These are phyloP conservation scores for Ascobolus immersus DNA, from an alignment of 495 filamentous ascomycete species.

Conservation along the genomic window DNA sequence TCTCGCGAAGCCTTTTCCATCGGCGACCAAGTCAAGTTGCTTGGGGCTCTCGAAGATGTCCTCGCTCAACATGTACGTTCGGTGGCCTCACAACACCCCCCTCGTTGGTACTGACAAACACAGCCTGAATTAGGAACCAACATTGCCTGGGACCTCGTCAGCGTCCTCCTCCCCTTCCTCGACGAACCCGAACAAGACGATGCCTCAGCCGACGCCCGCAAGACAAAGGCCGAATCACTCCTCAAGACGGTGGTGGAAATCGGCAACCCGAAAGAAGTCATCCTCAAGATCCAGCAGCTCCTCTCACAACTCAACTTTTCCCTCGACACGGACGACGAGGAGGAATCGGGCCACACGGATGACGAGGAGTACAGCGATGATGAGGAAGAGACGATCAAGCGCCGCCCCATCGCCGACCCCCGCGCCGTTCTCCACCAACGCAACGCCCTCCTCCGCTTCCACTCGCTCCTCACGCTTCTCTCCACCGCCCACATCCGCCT, in stretches of 20 bases:
- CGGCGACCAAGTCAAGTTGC: constrained; percentile 12
- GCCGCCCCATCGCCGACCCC: neutral
- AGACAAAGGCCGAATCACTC: constrained; percentile 8
- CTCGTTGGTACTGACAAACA: neutral
- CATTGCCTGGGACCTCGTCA: constrained; percentile 90
- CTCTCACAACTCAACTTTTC: constrained; percentile 29
- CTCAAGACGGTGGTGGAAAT: constrained; percentile 33
- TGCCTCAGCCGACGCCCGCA: neutral
- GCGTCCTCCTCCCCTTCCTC: constrained; percentile 58
- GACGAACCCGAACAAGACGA: constrained; percentile 26
- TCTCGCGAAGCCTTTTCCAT: constrained; percentile 11
- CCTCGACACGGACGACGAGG: constrained; percentile 1
- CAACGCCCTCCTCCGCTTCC: constrained; percentile 31
- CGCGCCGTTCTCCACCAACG: neutral
- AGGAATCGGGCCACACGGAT: constrained; percentile 19
- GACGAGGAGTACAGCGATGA: constrained; percentile 18
- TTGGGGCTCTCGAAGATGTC: constrained; percentile 9
- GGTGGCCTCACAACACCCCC: neutral
- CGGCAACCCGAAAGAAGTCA: constrained; percentile 83
- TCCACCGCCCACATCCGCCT: constrained; percentile 67
- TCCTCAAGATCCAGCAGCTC: constrained; percentile 61
- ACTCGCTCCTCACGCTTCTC: constrained; percentile 52
- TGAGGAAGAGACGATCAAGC: constrained; percentile 9
- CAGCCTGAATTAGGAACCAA: constrained; percentile 44
- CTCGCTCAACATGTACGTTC: constrained; percentile 10